Percentiles rank a stretch among this genome's conserved stretches.
Conservation (phyloP, 768 basidiomycete species). For the Xanthoconium stramineum region DNA sequence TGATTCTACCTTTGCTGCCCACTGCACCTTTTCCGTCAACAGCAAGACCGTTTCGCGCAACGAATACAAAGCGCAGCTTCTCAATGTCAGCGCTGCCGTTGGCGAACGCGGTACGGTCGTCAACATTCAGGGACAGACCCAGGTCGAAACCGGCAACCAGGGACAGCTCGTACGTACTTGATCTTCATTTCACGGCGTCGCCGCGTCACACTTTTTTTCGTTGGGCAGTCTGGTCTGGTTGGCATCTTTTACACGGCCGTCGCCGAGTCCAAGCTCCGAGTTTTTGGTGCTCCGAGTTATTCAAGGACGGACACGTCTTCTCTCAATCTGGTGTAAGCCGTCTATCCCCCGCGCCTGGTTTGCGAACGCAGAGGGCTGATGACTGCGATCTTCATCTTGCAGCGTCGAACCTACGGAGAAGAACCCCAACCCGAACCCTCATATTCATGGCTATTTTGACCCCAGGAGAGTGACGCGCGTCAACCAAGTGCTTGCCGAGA, state of each 20-base stretch:
- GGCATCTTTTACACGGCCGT: constrained; percentile 38
- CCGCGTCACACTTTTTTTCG: background rate
- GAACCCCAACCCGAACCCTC: constrained; percentile 13
- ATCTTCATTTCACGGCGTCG: background rate
- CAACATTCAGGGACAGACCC: constrained; percentile 24
- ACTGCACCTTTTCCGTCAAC: constrained; percentile 40
- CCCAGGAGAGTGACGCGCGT: constrained; percentile 30
- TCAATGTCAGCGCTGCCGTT: constrained; percentile 24
- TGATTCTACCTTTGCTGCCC: constrained; percentile 37
- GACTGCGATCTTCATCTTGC: background rate
- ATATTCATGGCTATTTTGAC: constrained; percentile 32
- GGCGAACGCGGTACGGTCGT: constrained; percentile 17
- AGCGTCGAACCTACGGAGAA: constrained; percentile 32
- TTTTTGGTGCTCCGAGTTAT: constrained; percentile 32
- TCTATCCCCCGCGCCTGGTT: background rate
- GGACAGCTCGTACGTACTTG: constrained; percentile 24
- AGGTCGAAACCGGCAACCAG: constrained; percentile 24
- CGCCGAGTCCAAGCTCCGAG: constrained; percentile 31
- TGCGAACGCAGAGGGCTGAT: background rate
- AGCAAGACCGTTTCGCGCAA: constrained; percentile 37
- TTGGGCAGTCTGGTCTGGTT: constrained; percentile 26
- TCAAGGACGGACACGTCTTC: constrained; percentile 34
- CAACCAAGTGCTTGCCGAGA: constrained; percentile 34
- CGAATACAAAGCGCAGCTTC: constrained; percentile 39
- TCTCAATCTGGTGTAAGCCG: constrained; percentile 38